Evolutionary conservation across 768 basidiomycete genomes (phyloP), one percentile per base, ranked within the genome.

Genomic region (Epithele typhae): DNA sequence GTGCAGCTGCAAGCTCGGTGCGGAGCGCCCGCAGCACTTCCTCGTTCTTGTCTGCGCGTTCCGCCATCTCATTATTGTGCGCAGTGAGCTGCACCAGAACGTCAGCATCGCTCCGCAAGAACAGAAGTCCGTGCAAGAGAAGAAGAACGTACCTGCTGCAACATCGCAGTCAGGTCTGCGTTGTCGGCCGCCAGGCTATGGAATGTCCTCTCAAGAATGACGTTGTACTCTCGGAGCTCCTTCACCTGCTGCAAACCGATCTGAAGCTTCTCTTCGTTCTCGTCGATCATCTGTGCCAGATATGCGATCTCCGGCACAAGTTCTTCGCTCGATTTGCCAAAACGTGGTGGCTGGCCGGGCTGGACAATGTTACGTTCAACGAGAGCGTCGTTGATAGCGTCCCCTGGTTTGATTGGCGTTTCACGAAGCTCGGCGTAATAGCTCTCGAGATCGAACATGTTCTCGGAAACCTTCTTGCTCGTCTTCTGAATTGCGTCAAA

Each of bases 111-210:
- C n/a, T n/a, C n/a, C n/a, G n/a, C n/a, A n/a, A n/a, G n/a, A n/a
- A n/a, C n/a, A n/a, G n/a, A n/a, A n/a, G n/a, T n/a, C n/a, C n/a
- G n/a, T n/a, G n/a, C n/a, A n/a, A n/a, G n/a, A n/a, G n/a, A n/a
- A n/a, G n/a, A n/a, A n/a, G n/a, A n/a, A n/a, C n/a, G n/a, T n/a
- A 53, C 52, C 36, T 42, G 21, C 18, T 22, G 15, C 14, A 54
- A 8, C 12, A 23, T 25, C 4, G 40, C 5, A 30, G 33, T 17
- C 44, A 54, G 42, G 8, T 33, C 14, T 6, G 40, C 45, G 24
- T 46, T 37, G 37, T 54, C 48, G 5, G 19, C 25, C 12, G 25
- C 42, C 5, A 54, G 45, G 23, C 40, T 33, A 38, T 54, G 41
- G 36, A 49, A 46, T 6, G n/a, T 36, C 19, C 45, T 17, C 19